Evolutionary conservation across 164 flowering plant species (phyloP), one percentile per base, ranked within the genome.

Genomic region (Akebia trifoliata): DNA sequence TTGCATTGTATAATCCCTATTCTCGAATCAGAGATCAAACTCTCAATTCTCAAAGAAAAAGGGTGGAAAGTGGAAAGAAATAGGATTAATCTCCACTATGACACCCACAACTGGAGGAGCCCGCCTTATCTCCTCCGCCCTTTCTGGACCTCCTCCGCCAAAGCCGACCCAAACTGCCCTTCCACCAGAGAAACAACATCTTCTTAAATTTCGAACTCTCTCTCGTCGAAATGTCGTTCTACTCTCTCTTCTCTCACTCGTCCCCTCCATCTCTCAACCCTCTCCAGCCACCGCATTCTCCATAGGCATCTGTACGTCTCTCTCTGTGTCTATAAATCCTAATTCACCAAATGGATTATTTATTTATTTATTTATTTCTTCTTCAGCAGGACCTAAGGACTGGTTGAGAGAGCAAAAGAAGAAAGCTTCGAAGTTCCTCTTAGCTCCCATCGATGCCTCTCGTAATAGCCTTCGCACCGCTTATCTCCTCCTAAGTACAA

Each of bases 361-460:
- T 6, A 36, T 10, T 38, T 3, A 9, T 8, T 7, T 32, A 11
- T 54, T 17, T 24, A 49, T 10, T 36, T 49, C 50, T 55, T 48
- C 18, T n/a, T 50, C 87, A 90, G 97, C 93, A 57, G 97, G 97
- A 78, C 95, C 95, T 0, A 90, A 87, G 77, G 92, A 86, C 31
- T 86, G 97, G 97, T 77, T 90, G 40, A 80, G 71, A 54, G 93
- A 84, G 67, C 98, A 92, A 57, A 92, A 88, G 80, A 92, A 71
- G 87, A 92, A 88, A 62, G 65, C 98, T 1, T 70, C 89, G 4
- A 86, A 61, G 71, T 86, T 72, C 59, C 70, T 88, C 15, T 71
- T 91, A 57, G 94, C 90, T 17, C 96, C 97, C 0, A 81, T 91
- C 22, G 91, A 85, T 30, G 91, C 93, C 31, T 87, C 97, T 1